Evolutionary conservation across 164 flowering plant species (phyloP), one percentile per base, ranked within the genome.

Genomic region (Tetrastigma voinierianum): DNA sequence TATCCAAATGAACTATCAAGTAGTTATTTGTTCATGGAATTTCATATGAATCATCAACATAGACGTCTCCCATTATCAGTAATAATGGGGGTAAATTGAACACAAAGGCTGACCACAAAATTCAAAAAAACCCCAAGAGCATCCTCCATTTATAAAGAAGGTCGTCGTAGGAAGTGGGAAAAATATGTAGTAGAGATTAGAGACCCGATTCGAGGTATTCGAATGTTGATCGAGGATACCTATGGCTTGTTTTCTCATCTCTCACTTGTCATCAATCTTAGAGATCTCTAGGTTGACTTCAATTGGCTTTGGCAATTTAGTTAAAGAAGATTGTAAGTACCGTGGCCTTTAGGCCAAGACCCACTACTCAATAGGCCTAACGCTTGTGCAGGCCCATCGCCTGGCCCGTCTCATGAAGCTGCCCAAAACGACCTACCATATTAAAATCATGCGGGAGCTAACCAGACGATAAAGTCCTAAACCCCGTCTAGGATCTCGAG

Each of bases 261-360:
- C 19, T 77, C 81, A 1, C 78, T 78, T 2, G 68, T 68, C 0
- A 72, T 74, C 10, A 78, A 75, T 20, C 78, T 77, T n/a, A 8
- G 81, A 74, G 12, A 19, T 49, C 7, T 21, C 61, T 48, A 46
- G 56, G 10, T 47, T 67, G 1, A 18, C 67, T 59, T 40, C 25
- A 18, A 8, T n/a, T n/a, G n/a, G n/a, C n/a, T n/a, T n/a, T n/a
- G n/a, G n/a, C n/a, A n/a, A n/a, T n/a, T n/a, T n/a, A n/a, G n/a
- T n/a, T n/a, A n/a, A n/a, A n/a, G n/a, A n/a, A n/a, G n/a, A n/a
- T n/a, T n/a, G n/a, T n/a, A n/a, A n/a, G n/a, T n/a, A n/a, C n/a
- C n/a, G n/a, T n/a, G n/a, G n/a, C n/a, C n/a, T n/a, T n/a, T n/a
- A n/a, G n/a, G n/a, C n/a, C n/a, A n/a, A n/a, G n/a, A n/a, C n/a